Evolutionary conservation across 768 basidiomycete genomes (phyloP).

Genomic region (Amanita thiersii): DNA sequence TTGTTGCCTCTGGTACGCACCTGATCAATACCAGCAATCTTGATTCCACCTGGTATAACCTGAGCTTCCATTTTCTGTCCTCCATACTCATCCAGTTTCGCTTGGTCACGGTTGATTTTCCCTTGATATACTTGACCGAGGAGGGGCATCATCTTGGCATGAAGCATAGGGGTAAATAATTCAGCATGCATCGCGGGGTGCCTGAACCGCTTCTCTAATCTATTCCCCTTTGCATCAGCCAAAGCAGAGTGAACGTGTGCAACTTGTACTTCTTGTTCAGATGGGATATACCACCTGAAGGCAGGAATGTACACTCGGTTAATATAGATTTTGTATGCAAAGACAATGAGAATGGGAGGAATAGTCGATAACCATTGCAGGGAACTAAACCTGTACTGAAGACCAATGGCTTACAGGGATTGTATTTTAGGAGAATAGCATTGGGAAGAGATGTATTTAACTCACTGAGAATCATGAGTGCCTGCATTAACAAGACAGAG

Average conservation of each 20-base stretch:
- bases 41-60: conserved; percentile 70
- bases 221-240: conserved; percentile 61
- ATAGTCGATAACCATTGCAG: conserved; percentile 75
- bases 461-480: conserved; percentile 81
- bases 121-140: conserved; percentile 71
- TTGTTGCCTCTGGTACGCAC: too few relatives aligned
- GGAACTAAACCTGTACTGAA: conserved; percentile 68
- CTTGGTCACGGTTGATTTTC: conserved; percentile 52
- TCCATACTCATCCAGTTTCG: conserved; percentile 71
- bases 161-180: conserved; percentile 83
- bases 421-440: conserved; percentile 10
- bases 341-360: conserved; percentile 77
- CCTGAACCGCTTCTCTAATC: conserved; percentile 87
- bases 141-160: conserved; percentile 77
- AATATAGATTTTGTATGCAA: conserved; percentile 82
- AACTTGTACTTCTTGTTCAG: conserved; percentile 63
- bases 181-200: conserved; percentile 88
- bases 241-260: conserved; percentile 75
- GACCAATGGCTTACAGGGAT: conserved; percentile 61
- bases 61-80: conserved; percentile 71
- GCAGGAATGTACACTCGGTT: conserved; percentile 52
- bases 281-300: conserved; percentile 83
- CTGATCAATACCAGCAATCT: conserved; percentile 76
- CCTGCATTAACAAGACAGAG: conserved; percentile 80
- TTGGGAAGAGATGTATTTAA: conserved; percentile 8